Base-by-base conservation (phyloP, 2,329 filamentous ascomycete species). In the Phaeoacremonium minimum region DNA sequence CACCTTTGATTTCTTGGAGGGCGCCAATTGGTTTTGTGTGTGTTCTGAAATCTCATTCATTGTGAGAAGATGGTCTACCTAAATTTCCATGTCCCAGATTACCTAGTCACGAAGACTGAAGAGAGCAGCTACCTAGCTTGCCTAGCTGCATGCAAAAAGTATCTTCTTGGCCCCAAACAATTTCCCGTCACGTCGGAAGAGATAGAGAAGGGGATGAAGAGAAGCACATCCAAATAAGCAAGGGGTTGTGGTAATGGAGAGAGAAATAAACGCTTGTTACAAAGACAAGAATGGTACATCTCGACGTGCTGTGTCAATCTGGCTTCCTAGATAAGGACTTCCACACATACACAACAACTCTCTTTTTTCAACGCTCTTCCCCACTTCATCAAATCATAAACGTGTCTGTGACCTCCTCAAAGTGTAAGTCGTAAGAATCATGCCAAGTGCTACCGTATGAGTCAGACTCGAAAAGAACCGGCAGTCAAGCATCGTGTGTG, bases 381-480 rank as follows among this genome's bases (percentile, higher is more conserved):
- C n/a, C 22, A 26, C n/a, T 9, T 26, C 22, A 26, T 26, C 9
- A 26, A 26, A 26, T 26, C 22, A n/a, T 26, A 26, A 26, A 26
- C 18, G 7, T 30, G 16, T 13, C 30, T 19, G 39, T 41, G 41
- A 28, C 4, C 22, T 22, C 33, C 30, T 15, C 15, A 16, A 19
- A 33, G 19, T 17, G 12, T 28, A 42, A 37, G 18, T 44, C 42
- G 19, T 42, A 34, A 39, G 16, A 39, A 34, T 35, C 15, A 32
- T 42, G 18, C 9, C 14, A 19, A 14, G 19, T n/a, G 13, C 15
- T 19, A 16, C 15, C 12, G 14, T 8, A 16, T 26, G 22, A 26
- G 9, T 26, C 22, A 26, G 9, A 26, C 14, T 16, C 33, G 18
- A 22, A 17, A 5, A 9, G 12, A 28, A n/a, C 16, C 28, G 29